These are phyloP conservation scores for Botrytis paeoniae DNA, from an alignment of 2,329 filamentous ascomycete genomes.

Conservation along the genomic window DNA sequence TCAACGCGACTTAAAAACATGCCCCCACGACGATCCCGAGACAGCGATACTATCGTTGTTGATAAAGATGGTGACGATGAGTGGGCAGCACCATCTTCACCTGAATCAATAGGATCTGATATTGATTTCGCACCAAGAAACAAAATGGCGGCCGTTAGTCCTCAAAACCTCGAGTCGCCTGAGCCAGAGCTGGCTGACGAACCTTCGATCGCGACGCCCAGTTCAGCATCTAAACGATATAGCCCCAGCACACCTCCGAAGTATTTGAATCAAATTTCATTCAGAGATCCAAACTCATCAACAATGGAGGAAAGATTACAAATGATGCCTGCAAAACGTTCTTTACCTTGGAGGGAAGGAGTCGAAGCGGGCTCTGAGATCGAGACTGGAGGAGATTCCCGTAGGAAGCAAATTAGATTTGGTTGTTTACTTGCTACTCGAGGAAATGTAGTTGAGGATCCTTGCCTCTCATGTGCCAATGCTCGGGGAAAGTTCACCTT, in stretches of 20 bases:
- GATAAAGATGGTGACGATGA: slow-evolving; percentile 33
- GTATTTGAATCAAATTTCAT: slow-evolving; percentile 18
- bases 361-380: slow-evolving; percentile 35
- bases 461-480: slow-evolving; percentile 36
- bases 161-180: slow-evolving; percentile 33
- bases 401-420: slow-evolving; percentile 38
- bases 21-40: slow-evolving; percentile 15
- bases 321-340: slow-evolving; percentile 34
- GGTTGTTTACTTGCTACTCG: slow-evolving; percentile 37
- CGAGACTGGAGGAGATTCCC: slow-evolving; percentile 36
- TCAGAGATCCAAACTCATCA: slow-evolving; percentile 16
- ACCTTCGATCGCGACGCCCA: not conserved
- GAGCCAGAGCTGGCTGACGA: slow-evolving; percentile 22
- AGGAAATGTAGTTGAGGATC: slow-evolving; percentile 31
- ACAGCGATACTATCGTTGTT: slow-evolving; percentile 31
- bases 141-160: slow-evolving; percentile 24
- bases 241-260: slow-evolving; percentile 4
- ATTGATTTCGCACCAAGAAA: slow-evolving; percentile 16
- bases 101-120: slow-evolving; percentile 26
- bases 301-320: slow-evolving; percentile 37
- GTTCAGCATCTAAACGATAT: not conserved
- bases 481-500: slow-evolving; percentile 36
- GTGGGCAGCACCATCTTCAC: slow-evolving; percentile 27
- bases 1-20: slow-evolving; percentile 12
- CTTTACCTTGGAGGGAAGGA: slow-evolving; percentile 35